Conservation (phyloP, 1,139 yeast species). For the Candida sp. region DNA sequence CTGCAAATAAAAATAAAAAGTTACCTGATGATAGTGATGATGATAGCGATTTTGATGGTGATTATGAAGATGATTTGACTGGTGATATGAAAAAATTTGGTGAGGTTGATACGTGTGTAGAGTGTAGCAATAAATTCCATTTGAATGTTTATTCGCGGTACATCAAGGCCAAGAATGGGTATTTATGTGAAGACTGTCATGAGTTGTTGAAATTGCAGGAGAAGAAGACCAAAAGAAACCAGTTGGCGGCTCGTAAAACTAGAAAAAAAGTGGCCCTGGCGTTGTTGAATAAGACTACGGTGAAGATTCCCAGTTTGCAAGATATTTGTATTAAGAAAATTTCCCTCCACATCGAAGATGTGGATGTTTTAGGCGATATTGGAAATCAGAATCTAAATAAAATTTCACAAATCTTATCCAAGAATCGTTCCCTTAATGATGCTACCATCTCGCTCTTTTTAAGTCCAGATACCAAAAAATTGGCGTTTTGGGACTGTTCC, state of each 20-base stretch:
- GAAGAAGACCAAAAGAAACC: conserved; percentile 45
- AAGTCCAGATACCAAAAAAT: conserved; percentile 48
- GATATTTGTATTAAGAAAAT: conserved; percentile 75
- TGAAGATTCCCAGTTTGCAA: conserved; percentile 67
- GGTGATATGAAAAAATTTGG: conserved; percentile 34
- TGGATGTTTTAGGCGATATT: conserved; percentile 77
- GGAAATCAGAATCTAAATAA: conserved; percentile 63
- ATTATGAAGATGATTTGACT: conserved; percentile 19
- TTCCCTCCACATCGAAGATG: conserved; percentile 70
- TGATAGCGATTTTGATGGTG: conserved; percentile 25
- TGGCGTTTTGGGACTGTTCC: conserved; percentile 94
- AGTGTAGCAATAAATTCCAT: conserved; percentile 54
- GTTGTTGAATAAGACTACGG: conserved; percentile 65
- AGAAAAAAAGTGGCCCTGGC: conserved; percentile 84
- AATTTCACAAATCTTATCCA: conserved; percentile 71
- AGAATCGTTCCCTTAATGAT: conserved; percentile 74
- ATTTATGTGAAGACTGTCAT: conserved; percentile 67
- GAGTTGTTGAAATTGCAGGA: conserved; percentile 41
- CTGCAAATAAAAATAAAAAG: conserved; percentile 12
- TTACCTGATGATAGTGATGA: conserved; percentile 23
- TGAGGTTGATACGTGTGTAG: conserved; percentile 52
- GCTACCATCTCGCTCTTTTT: conserved; percentile 71
- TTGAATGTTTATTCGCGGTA: conserved; percentile 66
- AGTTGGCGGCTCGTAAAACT: conserved; percentile 62
- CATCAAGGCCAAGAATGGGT: conserved; percentile 47